Evolutionary conservation across 768 basidiomycete species (phyloP), one percentile per base, ranked within the genome.

Genomic region (Mycena kentingensis): DNA sequence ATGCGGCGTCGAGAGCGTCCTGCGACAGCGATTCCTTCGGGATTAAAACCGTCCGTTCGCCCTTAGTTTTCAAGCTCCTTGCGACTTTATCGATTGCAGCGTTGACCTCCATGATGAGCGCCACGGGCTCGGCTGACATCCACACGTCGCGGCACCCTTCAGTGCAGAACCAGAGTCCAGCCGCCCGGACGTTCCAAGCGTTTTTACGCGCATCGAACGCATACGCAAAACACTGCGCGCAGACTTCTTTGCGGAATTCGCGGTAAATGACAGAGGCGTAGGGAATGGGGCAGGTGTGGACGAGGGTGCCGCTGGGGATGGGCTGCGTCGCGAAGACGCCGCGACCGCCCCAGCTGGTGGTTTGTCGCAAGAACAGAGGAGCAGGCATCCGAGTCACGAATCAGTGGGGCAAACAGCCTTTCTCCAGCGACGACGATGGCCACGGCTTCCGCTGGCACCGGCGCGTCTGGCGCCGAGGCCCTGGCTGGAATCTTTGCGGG

Each of bases 181-280:
- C 65, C 19, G 67, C 71, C 50, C 69, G 73, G 58, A 76, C 60
- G 34, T 63, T 74, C 83, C 83, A 84, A 24, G 72, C 62, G 54
- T 70, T 69, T 67, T 72, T 73, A 26, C 74, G 71, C 24, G 71
- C 70, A 46, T 82, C 79, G 58, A 78, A 79, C 22, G 80, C 74
- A 61, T 87, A 86, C 32, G 76, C 74, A 62, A 84, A 87, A 66
- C 86, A 88, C 62, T 78, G 70, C 10, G 76, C 79, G 58, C 85
- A 88, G 41, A 85, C 83, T 63, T 86, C 85, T 63, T 80, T 83
- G 34, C 83, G 75, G 57, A 85, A 87, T 54, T 78, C 77, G 60
- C 77, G 81, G 65, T 80, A 80, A 45, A 88, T 72, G 28, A 83
- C 82, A 44, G 74, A 75, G 1, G 79, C 74, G 60, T 82, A 85